Evolutionary conservation across 2,329 filamentous ascomycete genomes (phyloP).

Genomic region (Penicillium sclerotiorum): DNA sequence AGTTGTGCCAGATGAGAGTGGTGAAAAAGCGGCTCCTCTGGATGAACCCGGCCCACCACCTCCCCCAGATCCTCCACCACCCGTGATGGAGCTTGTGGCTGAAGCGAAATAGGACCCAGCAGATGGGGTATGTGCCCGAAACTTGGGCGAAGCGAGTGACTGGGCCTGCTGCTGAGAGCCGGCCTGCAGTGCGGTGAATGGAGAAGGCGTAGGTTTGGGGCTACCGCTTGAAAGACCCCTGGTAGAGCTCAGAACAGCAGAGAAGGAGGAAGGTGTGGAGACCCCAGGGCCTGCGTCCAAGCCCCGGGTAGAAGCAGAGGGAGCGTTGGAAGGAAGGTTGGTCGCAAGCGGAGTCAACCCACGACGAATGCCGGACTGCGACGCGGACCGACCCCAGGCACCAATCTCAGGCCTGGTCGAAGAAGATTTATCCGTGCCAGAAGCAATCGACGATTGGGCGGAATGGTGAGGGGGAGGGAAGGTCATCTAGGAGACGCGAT

Average conservation of each 20-base stretch:
- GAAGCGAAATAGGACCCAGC: slow-evolving; percentile 59
- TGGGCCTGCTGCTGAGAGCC: slow-evolving; percentile 58
- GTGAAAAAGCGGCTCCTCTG: slow-evolving; percentile 62
- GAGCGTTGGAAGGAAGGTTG: slow-evolving; percentile 47
- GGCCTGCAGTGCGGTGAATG: slow-evolving; percentile 57
- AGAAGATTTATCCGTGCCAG: slow-evolving; percentile 52
- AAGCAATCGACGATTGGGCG: slow-evolving; percentile 56
- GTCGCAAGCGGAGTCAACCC: slow-evolving; percentile 62
- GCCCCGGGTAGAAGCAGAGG: slow-evolving; percentile 47
- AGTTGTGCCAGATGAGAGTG: slow-evolving; percentile 60
- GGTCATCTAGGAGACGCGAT: slow-evolving; percentile 60
- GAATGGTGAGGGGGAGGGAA: slow-evolving; percentile 56
- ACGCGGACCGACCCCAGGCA: slow-evolving; percentile 59
- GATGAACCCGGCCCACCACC: slow-evolving; percentile 59
- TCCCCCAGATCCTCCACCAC: slow-evolving; percentile 53
- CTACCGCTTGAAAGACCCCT: slow-evolving; percentile 56
- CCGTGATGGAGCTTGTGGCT: slow-evolving; percentile 56
- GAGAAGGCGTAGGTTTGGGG: slow-evolving; percentile 57
- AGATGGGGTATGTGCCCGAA: slow-evolving; percentile 58
- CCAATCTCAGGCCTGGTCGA: slow-evolving; percentile 54
- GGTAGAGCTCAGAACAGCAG: slow-evolving; percentile 54
- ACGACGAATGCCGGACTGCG: slow-evolving; percentile 59
- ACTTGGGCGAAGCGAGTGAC: slow-evolving; percentile 59
- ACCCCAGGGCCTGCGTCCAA: slow-evolving; percentile 47
- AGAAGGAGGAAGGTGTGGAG: slow-evolving; percentile 54